Evolutionary conservation across 2,329 filamentous ascomycete genomes (phyloP).

Genomic region (Calonectria pauciramosa): DNA sequence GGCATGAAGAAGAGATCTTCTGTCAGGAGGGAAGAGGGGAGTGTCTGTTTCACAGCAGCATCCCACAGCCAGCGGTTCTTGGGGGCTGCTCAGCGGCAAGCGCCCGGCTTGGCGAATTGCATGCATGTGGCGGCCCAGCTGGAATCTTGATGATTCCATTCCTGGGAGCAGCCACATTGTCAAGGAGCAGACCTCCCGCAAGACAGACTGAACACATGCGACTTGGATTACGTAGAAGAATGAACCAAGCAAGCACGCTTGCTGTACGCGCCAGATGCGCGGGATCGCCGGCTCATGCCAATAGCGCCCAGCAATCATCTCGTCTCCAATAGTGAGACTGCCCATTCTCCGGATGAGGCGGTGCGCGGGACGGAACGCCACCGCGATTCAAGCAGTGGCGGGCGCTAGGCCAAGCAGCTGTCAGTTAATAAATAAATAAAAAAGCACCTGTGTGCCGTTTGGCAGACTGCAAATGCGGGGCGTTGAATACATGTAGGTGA

Average conservation of each 20-base stretch:
- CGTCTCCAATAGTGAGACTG: neutral
- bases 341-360: neutral
- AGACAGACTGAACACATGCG: neutral
- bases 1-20: neutral
- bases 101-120: neutral
- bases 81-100: neutral
- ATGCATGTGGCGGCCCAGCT: neutral
- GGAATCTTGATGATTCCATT: constrained; percentile 1
- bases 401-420: neutral
- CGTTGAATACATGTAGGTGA: neutral
- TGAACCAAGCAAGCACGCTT: neutral
- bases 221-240: neutral
- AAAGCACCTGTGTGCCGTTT: neutral
- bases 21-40: neutral
- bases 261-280: neutral
- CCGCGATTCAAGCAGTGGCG: neutral
- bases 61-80: neutral
- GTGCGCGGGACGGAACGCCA: constrained; percentile 2
- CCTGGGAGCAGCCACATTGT: neutral
- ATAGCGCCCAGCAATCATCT: neutral
- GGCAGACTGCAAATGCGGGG: neutral
- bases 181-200: neutral
- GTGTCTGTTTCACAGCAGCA: neutral
- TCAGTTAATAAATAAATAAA: neutral
- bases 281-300: neutral